Evolutionary conservation across 2,329 filamentous ascomycete genomes (phyloP).

Genomic region (Colletotrichum sp.): DNA sequence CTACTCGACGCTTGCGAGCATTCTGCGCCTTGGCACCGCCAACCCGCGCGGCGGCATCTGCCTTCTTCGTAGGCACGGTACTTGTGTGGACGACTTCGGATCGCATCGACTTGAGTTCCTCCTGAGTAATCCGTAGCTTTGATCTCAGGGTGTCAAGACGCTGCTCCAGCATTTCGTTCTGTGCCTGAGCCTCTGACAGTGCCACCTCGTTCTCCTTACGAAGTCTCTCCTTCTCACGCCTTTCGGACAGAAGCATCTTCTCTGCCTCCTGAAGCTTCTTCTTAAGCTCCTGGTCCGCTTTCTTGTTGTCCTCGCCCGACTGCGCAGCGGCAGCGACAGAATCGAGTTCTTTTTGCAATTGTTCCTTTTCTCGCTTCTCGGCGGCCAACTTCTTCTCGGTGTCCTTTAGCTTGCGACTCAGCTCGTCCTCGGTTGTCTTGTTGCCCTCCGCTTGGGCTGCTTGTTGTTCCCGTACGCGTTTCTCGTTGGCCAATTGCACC

Average conservation of each 20-base stretch:
- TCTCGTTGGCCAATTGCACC: constrained; percentile 84
- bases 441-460: not conserved
- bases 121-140: constrained; percentile 73
- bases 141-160: constrained; percentile 72
- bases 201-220: constrained; percentile 57
- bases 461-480: constrained; percentile 28
- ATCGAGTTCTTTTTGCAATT: constrained; percentile 38
- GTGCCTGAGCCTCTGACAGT: constrained; percentile 63
- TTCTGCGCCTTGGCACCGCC: constrained; percentile 30
- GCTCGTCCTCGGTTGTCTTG: constrained; percentile 36
- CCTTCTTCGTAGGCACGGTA: constrained; percentile 23
- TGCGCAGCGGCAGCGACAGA: constrained; percentile 66
- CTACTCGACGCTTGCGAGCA: constrained; percentile 50
- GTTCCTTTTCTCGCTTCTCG: constrained; percentile 27
- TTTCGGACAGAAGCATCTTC: constrained; percentile 42
- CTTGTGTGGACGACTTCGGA: constrained; percentile 42
- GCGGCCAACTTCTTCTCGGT: constrained; percentile 38
- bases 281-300: constrained; percentile 46
- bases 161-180: constrained; percentile 70
- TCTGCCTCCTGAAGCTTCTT: constrained; percentile 39
- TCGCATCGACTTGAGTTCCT: constrained; percentile 68
- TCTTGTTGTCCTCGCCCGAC: constrained; percentile 58
- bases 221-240: constrained; percentile 50
- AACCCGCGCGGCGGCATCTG: not conserved
- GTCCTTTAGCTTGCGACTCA: constrained; percentile 39